Base-by-base conservation (phyloP, 2,329 filamentous ascomycete species). In the Pseudogymnoascus sp. region DNA sequence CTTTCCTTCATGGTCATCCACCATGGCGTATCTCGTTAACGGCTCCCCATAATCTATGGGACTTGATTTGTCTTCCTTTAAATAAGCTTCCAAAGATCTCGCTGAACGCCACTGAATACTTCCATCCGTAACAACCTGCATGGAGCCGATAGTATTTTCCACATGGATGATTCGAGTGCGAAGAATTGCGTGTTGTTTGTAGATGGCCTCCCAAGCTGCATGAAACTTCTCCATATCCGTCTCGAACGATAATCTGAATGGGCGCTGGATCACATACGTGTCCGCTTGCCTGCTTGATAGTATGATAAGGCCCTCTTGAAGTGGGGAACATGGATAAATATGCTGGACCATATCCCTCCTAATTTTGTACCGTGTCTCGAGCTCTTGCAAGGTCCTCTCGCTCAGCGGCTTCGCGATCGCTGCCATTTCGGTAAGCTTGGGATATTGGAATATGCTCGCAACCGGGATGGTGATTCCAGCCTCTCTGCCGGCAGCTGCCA, bases 271-370 rank as follows among this genome's bases (percentile, higher is more conserved):
- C 23, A 76, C 65, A 58, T 78, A 78, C 2, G 69, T 66, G 3
- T 71, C 74, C 2, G 65, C 52, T 1, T 69, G 58, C 14, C 69
- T 71, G 19, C 69, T 64, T 4, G 75, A 70, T 5, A 77, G 63
- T 1, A 74, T 70, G 35, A 78, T 65, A 3, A 78, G 66, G 0
- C 72, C 71, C 64, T 74, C 73, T 45, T 78, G 76, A 9, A 74
- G 66, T 4, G 71, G 67, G 5, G 72, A 70, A 63, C 70, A 72
- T 2, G 75, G 75, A 49, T 75, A 77, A 0, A 75, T 64, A 62
- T 78, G 75, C 30, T 74, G 69, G 36, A 75, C 62, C 4, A 62
- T 60, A 7, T 58, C 42, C 2, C 25, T 38, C 1, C 60, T 41
- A 36, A 35, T 23, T 11, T 14, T 11, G 12, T 45, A 45, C 12